phyloP scores from a whole-genome alignment of 2,329 filamentous ascomycete genomes.

The Aspergillus pseudotamarii region DNA sequence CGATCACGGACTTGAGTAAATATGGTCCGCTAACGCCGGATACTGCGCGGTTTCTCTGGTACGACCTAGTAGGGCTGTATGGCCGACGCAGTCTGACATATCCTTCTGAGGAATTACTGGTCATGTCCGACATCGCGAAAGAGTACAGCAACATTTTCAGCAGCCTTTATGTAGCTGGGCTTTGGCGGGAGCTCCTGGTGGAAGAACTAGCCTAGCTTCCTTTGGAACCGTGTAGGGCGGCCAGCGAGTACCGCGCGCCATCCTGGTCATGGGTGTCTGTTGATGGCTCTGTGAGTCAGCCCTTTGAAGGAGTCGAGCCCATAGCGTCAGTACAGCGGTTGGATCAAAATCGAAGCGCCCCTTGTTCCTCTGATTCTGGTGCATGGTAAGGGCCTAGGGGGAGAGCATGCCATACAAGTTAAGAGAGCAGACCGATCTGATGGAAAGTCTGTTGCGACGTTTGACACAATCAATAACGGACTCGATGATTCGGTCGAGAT shows the following conservation, averaged over 20 bases:
- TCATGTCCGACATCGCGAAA: neutral
- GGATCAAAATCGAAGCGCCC: too few relatives aligned
- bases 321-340: too few relatives aligned
- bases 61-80: rapidly evolving
- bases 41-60: neutral
- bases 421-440: too few relatives aligned
- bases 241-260: neutral
- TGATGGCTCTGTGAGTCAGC: neutral
- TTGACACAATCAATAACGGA: too few relatives aligned
- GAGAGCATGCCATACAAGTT: too few relatives aligned
- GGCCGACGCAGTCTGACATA: neutral
- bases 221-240: rapidly evolving
- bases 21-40: neutral
- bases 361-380: too few relatives aligned
- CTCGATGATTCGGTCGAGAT: too few relatives aligned
- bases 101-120: neutral
- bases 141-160: neutral
- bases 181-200: neutral
- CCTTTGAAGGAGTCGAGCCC: too few relatives aligned
- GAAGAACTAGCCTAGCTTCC: neutral
- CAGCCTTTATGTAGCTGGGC: neutral
- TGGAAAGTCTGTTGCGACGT: too few relatives aligned
- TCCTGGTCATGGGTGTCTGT: neutral
- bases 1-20: neutral
- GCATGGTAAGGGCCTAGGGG: too few relatives aligned